Base-by-base conservation (phyloP, 768 basidiomycete genomes). In the Rubroboletus satanas region DNA sequence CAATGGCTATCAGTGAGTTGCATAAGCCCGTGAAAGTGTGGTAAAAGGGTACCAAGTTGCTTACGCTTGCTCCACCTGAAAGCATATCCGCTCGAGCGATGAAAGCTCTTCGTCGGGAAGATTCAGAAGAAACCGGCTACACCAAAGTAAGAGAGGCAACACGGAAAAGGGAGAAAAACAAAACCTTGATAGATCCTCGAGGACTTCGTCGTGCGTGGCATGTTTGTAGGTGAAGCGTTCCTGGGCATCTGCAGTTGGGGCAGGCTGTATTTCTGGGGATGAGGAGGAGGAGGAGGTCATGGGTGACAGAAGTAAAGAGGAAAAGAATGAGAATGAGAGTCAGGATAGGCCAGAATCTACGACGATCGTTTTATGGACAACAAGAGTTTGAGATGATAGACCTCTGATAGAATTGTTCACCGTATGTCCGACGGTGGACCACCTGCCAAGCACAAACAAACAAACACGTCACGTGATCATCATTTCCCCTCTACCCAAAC, bases 61-160 rank as follows among this genome's bases (percentile, higher is more conserved):
- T 65, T 69, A 98, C 93, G 96, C 97, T 80, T 98, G 95, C 73
- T 99, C 97, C 57, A 98, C 92, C 74, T 98, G 96, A 75, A 98
- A 99, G 75, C 93, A 98, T 63, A 98, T 85, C 56, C 97, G 84
- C 67, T 97, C 95, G 51, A 96, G 78, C 15, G 90, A 93, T 46
- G 83, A 82, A 52, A 96, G 83, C 74, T 99, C 97, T 68, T 90
- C 88, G 59, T 90, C 87, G 21, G 97, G 96, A 56, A 99, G 83
- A 72, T 98, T 98, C 61, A 98, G 80, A 62, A 99, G 91, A 70
- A 98, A 98, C 48, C 97, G 92, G 71, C 93, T 96, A 60, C 29
- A 52, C 58, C 18, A 50, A 49, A 37, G 55, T 64, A 56, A 65
- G 55, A 23, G 38, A 51, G 51, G 60, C 35, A 18, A 39, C 33